Evolutionary conservation across 306 rosid genomes (phyloP), one percentile per base, ranked within the genome.

Genomic region (Lathyrus aphaca): DNA sequence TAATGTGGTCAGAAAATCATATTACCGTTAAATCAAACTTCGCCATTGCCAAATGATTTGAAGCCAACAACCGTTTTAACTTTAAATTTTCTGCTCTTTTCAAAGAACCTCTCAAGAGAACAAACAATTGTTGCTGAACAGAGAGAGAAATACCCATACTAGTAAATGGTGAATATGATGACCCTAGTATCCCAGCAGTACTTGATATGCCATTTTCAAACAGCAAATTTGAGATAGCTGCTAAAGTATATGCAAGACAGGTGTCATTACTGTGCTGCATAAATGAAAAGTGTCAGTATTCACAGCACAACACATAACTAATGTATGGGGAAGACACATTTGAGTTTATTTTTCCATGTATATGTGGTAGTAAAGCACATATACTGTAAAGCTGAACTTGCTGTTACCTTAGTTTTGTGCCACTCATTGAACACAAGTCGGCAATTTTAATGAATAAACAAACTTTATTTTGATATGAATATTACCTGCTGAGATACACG

Each of bases 201-300:
- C 94, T 86, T 75, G 97, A 90, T 86, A 90, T 78, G 51, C 98
- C 96, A 84, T 87, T 86, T 88, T 93, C 98, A 39, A 87, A 93
- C 88, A 93, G 82, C 87, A 93, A 84, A 78, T 90, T 90, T 72
- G 96, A 89, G 80, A 93, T 90, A 63, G 94, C 97, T 23, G 97
- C 90, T 85, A 90, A 81, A 15, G 97, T 93, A 83, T 88, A 93
- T 35, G 98, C 96, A 63, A 93, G 97, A 70, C 97, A 86, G 45
- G 84, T 86, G 71, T 93, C 98, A n/a, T 93, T 93, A 70, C 89
- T 93, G 86, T 88, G 91, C 98, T 93, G 98, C 86, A 85, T 57
- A 76, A 77, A 79, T 56, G 17, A 68, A 64, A 83, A 39, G 5
- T 21, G 25, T 81, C 73, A 79, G 75, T 43, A 74, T 53, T 61